Base-by-base conservation (phyloP, 768 basidiomycete species). In the Podaxis rugospora region DNA sequence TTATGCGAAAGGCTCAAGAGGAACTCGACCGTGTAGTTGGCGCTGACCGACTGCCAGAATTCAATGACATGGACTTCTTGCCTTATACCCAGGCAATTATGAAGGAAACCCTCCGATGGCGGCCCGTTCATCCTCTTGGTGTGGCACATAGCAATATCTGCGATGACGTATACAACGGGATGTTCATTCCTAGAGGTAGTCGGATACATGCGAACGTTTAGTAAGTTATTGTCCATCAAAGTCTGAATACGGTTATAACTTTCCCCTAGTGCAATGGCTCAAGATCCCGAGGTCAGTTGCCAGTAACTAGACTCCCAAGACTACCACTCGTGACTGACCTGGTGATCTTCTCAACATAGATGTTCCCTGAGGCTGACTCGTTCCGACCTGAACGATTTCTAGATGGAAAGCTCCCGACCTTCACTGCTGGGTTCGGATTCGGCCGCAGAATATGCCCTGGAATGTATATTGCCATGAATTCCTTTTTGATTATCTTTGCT, bases 161-260 rank as follows among this genome's bases (percentile, higher is more conserved):
- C 27, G 77, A 79, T 54, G 76, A 78, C 50, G 67, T 68, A 0
- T 76, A 79, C 59, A 59, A 75, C 0, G 73, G 71, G 1, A 74
- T 72, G 65, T 67, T 71, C 49, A 74, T 79, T n/a, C 76, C 76
- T 3, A 73, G 72, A 49, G 76, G 73, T 7, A 70, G 64, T n/a
- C 64, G 66, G 13, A 58, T 71, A 1, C 60, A 66, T 52, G 66
- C 68, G 1, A 71, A 69, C 49, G 52, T 71, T 37, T 68, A 66
- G 70, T 69, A 49, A 18, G 70, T 66, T 25, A 16, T 36, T 44
- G 27, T 36, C 14, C 27, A 59, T 36, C 23, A 2, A 21, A 11
- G 21, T 18, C 11, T 7, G 18, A 42, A 23, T 37, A 51, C 11
- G 42, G 14, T 32, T 14, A 32, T 39, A 46, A 51, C 39, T 18